phyloP scores from a whole-genome alignment of 192 early-diverging fungal species.

The Cetraspora pellucida region DNA sequence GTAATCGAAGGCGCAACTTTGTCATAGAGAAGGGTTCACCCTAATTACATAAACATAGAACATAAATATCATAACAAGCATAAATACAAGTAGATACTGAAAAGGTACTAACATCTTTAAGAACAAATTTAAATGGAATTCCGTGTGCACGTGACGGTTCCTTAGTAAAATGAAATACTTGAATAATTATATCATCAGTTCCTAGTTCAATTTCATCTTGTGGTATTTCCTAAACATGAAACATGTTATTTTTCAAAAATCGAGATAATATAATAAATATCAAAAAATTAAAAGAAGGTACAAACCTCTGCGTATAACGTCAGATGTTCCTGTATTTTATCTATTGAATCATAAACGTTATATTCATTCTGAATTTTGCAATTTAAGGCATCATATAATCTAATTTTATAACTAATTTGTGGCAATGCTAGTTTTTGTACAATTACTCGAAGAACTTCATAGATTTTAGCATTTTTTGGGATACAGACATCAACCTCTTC shows the following conservation, averaged over 20 bases:
- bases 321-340: constrained; percentile 44
- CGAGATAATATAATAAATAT: not conserved
- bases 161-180: no score
- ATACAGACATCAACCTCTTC: constrained; percentile 68
- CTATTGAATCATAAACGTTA: constrained; percentile 48
- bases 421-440: constrained; percentile 52
- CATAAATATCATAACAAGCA: no score
- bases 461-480: constrained; percentile 57
- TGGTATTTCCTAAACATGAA: no score
- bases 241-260: constrained; percentile 15
- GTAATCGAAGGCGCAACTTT: constrained; percentile 68
- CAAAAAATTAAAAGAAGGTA: not conserved
- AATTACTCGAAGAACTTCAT: constrained; percentile 54
- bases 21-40: constrained; percentile 72
- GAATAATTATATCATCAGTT: constrained; percentile 40
- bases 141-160: no score
- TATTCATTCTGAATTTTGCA: constrained; percentile 54
- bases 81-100: not conserved
- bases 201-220: constrained; percentile 41
- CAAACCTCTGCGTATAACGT: constrained; percentile 63
- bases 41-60: constrained; percentile 27
- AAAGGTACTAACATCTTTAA: no score
- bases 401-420: constrained; percentile 52
- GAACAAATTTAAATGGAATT: no score
- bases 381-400: constrained; percentile 57